These are phyloP conservation scores for Cystobasidium pallidum DNA, from an alignment of 1,284 basidiomycete genomes.

Conservation along the genomic window DNA sequence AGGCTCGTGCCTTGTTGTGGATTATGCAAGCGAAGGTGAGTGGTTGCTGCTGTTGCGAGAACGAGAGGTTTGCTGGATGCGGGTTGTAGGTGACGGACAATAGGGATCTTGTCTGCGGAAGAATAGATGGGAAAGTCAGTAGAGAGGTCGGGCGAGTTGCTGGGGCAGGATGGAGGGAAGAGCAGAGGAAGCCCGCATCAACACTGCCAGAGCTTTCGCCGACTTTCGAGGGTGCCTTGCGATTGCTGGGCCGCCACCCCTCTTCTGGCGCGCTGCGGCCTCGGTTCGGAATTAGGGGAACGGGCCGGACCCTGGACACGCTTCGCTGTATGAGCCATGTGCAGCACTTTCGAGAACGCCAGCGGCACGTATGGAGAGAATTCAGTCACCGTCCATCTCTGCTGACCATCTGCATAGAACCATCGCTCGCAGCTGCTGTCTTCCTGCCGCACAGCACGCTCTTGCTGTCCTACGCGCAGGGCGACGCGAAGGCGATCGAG, in stretches of 20 bases:
- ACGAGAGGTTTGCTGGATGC: neutral
- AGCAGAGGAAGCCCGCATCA: neutral
- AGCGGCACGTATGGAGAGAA: no score
- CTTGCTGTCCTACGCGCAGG: no score
- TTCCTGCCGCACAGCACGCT: no score
- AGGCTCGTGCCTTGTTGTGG: neutral
- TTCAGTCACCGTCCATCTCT: neutral
- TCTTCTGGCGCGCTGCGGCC: neutral
- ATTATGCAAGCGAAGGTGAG: constrained; percentile 10
- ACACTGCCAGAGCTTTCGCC: no score
- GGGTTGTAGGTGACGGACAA: neutral
- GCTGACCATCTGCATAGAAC: neutral
- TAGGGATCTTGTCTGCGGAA: neutral
- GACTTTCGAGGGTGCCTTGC: neutral
- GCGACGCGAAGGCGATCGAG: neutral
- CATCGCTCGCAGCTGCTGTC: neutral
- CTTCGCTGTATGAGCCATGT: no score
- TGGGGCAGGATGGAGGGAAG: neutral
- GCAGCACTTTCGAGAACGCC: no score
- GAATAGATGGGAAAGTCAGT: neutral
- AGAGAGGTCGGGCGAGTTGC: neutral
- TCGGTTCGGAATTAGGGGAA: neutral
- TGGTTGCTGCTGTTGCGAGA: neutral
- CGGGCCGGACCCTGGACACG: neutral
- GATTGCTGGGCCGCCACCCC: neutral